These are phyloP conservation scores for Leccinum insolens DNA, from an alignment of 1,284 basidiomycete genomes.

Conservation along the genomic window DNA sequence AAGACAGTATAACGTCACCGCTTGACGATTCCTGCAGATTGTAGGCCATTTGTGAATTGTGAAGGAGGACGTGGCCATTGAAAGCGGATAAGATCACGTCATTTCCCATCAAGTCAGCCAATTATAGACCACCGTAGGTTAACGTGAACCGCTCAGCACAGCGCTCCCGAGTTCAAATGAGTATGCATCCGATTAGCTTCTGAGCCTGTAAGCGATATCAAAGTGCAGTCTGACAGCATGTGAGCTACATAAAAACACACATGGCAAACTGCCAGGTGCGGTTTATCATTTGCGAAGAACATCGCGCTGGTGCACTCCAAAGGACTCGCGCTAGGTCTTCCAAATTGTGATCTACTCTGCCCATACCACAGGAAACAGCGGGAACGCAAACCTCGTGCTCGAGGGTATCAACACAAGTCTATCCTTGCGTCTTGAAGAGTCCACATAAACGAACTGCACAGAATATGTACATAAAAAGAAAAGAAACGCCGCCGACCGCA, in stretches of 20 bases:
- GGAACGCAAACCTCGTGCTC: not conserved
- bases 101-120: not conserved
- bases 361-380: not conserved
- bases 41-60: not conserved
- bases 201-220: not conserved
- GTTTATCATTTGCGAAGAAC: not conserved
- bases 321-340: not conserved
- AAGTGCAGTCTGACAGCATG: not conserved
- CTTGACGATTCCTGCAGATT: not conserved
- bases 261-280: not conserved
- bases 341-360: slow-evolving; percentile 4
- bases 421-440: not conserved
- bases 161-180: not conserved
- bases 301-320: not conserved
- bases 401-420: not conserved
- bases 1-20: not conserved
- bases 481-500: not conserved
- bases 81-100: not conserved
- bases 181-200: not conserved
- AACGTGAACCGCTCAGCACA: not conserved
- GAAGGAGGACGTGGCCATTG: not conserved
- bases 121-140: not conserved
- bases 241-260: not conserved
- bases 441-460: not conserved
- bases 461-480: not conserved